phyloP scores from a whole-genome alignment of 306 rosid species.

The Cajanus cajan region DNA sequence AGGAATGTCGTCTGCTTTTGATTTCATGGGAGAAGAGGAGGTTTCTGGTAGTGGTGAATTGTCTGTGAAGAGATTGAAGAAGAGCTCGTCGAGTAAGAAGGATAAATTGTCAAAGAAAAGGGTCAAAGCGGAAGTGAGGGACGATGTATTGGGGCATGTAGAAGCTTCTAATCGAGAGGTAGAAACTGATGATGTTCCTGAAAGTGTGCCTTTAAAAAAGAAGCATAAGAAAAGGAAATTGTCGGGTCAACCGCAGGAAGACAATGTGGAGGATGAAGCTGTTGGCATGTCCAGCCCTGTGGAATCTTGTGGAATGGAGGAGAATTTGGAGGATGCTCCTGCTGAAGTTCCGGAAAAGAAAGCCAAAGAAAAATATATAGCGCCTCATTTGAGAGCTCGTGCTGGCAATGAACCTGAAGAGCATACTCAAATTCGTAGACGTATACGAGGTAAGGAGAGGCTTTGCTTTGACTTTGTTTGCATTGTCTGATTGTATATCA shows the following conservation, averaged over 20 bases:
- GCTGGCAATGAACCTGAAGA: slow-evolving; percentile 70
- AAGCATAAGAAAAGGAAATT: slow-evolving; percentile 51
- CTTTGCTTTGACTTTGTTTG: slow-evolving; percentile 14
- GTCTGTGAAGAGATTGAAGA: slow-evolving; percentile 42
- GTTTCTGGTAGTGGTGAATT: slow-evolving; percentile 13
- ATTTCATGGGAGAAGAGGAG: slow-evolving; percentile 44
- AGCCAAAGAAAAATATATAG: slow-evolving; percentile 54
- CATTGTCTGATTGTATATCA: background rate
- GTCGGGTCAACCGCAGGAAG: slow-evolving; percentile 33
- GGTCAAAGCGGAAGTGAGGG: slow-evolving; percentile 26
- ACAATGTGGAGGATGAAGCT: slow-evolving; percentile 10
- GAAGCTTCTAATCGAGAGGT: slow-evolving; percentile 33
- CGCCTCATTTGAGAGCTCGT: slow-evolving; percentile 71
- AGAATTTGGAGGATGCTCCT: slow-evolving; percentile 31
- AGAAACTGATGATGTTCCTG: slow-evolving; percentile 35
- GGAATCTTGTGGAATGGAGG: slow-evolving; percentile 25
- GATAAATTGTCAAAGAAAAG: slow-evolving; percentile 31
- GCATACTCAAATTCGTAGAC: slow-evolving; percentile 66
- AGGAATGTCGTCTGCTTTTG: slow-evolving; percentile 45
- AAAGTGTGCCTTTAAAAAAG: slow-evolving; percentile 27
- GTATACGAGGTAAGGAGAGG: slow-evolving; percentile 45
- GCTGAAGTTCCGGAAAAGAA: slow-evolving; percentile 33
- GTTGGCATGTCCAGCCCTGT: slow-evolving; percentile 18
- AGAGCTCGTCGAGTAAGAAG: slow-evolving; percentile 35
- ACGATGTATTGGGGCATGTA: slow-evolving; percentile 17